Conservation (phyloP, 1,139 yeast genomes). For the Pichia sp. region DNA sequence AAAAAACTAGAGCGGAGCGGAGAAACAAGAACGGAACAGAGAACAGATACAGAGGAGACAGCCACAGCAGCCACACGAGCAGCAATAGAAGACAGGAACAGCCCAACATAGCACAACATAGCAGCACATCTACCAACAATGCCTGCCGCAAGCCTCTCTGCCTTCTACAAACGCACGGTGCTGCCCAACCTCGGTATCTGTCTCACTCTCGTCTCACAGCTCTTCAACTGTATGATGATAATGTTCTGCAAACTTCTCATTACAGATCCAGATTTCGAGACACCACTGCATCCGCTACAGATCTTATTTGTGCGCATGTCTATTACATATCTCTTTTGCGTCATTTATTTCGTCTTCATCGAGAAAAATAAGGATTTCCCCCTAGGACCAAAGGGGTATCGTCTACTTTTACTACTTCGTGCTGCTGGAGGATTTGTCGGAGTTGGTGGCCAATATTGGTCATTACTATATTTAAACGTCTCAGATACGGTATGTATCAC, state of each 20-base stretch:
- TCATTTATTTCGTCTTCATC: constrained; percentile 39
- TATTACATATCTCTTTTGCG: constrained; percentile 44
- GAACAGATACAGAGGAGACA: too few species aligned
- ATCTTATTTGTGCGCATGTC: constrained; percentile 71
- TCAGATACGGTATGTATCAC: constrained; percentile 70
- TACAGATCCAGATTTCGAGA: constrained; percentile 44
- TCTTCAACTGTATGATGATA: constrained; percentile 72
- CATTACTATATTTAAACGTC: constrained; percentile 60
- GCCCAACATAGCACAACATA: too few species aligned
- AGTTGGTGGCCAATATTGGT: constrained; percentile 41
- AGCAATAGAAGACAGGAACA: too few species aligned
- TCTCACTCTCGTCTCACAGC: constrained; percentile 48
- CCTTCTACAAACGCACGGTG: constrained; percentile 11
- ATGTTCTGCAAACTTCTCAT: constrained; percentile 66
- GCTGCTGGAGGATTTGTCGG: constrained; percentile 77
- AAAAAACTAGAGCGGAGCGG: too few species aligned
- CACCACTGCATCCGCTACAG: constrained; percentile 69
- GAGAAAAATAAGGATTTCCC: constrained; percentile 52
- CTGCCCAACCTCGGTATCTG: constrained; percentile 27
- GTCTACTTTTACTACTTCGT: constrained; percentile 47
- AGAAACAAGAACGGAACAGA: too few species aligned
- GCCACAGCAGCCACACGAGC: too few species aligned
- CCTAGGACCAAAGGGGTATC: constrained; percentile 57
- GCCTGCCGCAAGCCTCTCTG: too few species aligned
- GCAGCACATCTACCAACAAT: too few species aligned